These are phyloP conservation scores for Cavenderia fasciculata DNA, from an alignment of 78 protist species.

Conservation along the genomic window DNA sequence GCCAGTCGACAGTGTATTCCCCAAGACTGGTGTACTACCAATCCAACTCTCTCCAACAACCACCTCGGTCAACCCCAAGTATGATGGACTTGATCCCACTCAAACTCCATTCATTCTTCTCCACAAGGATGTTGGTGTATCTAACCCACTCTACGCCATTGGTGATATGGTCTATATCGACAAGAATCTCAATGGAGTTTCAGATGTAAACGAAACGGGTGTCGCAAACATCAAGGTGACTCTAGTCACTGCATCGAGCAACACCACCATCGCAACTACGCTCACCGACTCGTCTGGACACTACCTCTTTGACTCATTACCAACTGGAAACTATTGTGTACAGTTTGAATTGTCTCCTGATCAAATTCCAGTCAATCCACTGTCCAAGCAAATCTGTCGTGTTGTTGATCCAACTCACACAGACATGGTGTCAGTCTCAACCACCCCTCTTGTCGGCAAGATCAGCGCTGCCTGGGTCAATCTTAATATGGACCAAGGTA, in stretches of 20 bases:
- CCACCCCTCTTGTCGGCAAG: background rate
- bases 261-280: background rate
- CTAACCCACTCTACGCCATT: background rate
- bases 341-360: background rate
- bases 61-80: background rate
- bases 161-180: background rate
- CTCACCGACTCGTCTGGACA: background rate
- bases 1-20: background rate
- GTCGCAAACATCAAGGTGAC: background rate
- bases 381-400: background rate
- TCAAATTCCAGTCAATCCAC: background rate
- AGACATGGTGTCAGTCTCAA: background rate
- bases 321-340: slow-evolving; percentile 24
- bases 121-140: background rate
- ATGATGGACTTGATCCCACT: background rate
- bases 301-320: slow-evolving; percentile 1
- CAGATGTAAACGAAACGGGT: background rate
- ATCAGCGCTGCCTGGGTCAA: background rate
- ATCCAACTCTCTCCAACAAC: background rate
- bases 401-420: background rate
- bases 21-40: background rate
- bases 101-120: background rate
- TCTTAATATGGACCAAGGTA: slow-evolving; percentile 25
- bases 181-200: background rate
- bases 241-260: background rate